These are phyloP conservation scores for Hemisphaericaspora nanyangensis DNA, from an alignment of 805 yeast species.

Conservation along the genomic window DNA sequence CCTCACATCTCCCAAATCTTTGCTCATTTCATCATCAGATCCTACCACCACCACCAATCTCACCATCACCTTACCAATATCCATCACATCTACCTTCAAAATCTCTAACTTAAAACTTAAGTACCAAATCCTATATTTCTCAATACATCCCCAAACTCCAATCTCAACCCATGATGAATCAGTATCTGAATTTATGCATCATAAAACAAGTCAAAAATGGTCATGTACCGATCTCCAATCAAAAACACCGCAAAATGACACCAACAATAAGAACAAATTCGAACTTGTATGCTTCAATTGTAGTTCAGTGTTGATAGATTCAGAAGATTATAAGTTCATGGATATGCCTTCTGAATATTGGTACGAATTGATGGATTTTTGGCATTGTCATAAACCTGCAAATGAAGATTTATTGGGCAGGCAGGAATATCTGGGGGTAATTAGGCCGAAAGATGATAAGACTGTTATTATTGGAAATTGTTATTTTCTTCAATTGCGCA, in stretches of 20 bases:
- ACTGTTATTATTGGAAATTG: slow-evolving; percentile 52
- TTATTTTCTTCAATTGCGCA: slow-evolving; percentile 43
- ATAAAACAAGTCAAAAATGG: slow-evolving; percentile 33
- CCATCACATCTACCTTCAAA: background rate
- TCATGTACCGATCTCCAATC: slow-evolving; percentile 36
- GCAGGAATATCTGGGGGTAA: slow-evolving; percentile 34
- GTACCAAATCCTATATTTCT: slow-evolving; percentile 1
- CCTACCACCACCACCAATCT: too few species aligned
- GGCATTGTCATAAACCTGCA: slow-evolving; percentile 92
- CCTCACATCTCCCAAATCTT: background rate
- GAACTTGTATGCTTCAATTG: slow-evolving; percentile 32
- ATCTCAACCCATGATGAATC: background rate
- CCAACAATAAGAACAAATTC: slow-evolving; percentile 19
- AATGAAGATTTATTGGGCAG: slow-evolving; percentile 13
- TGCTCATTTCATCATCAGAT: too few species aligned
- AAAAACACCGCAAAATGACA: slow-evolving; percentile 26
- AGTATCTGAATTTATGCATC: slow-evolving; percentile 1
- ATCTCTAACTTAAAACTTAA: background rate
- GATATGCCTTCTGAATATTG: slow-evolving; percentile 91
- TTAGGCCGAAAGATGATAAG: slow-evolving; percentile 40
- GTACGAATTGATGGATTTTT: slow-evolving; percentile 93
- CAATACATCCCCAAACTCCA: background rate
- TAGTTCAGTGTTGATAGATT: slow-evolving; percentile 20
- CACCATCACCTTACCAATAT: slow-evolving; percentile 1
- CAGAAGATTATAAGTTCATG: slow-evolving; percentile 30